Evolutionary conservation across 257 asterid species (phyloP).

Genomic region (Solanum rostratum): DNA sequence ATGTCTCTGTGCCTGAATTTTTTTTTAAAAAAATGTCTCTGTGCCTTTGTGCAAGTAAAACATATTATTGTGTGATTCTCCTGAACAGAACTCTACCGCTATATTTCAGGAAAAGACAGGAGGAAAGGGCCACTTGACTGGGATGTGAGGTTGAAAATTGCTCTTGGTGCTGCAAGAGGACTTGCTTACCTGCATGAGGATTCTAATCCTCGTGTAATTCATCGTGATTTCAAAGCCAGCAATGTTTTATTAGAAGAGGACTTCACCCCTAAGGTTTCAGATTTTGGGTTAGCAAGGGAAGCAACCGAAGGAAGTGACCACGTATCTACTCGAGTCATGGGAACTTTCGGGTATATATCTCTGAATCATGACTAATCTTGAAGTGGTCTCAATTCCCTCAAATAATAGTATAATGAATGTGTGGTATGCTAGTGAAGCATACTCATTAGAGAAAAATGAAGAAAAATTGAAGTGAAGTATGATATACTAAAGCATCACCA

Average conservation of each 20-base stretch:
- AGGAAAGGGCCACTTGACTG: constrained; percentile 65
- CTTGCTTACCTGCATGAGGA: constrained; percentile 97
- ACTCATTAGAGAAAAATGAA: background rate
- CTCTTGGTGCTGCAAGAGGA: constrained; percentile 98
- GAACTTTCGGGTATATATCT: constrained; percentile 83
- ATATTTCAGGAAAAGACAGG: constrained; percentile 58
- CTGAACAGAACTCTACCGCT: background rate
- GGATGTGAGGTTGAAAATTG: constrained; percentile 92
- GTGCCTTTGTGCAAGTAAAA: background rate
- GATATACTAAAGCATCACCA: background rate
- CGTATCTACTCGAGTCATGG: constrained; percentile 97
- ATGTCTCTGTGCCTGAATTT: background rate
- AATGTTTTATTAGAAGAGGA: constrained; percentile 85
- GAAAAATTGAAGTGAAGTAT: background rate
- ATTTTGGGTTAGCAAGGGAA: constrained; percentile 95
- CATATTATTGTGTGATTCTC: background rate
- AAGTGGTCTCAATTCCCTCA: background rate
- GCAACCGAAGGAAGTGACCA: constrained; percentile 96
- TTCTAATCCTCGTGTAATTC: constrained; percentile 96
- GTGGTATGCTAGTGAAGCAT: background rate
- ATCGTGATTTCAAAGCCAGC: constrained; percentile 93
- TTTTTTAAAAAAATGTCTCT: background rate
- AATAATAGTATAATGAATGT: background rate
- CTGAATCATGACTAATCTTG: background rate
- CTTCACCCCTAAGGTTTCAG: constrained; percentile 92